Conservation (phyloP, 2,329 filamentous ascomycete species). For the Alternaria sp. region DNA sequence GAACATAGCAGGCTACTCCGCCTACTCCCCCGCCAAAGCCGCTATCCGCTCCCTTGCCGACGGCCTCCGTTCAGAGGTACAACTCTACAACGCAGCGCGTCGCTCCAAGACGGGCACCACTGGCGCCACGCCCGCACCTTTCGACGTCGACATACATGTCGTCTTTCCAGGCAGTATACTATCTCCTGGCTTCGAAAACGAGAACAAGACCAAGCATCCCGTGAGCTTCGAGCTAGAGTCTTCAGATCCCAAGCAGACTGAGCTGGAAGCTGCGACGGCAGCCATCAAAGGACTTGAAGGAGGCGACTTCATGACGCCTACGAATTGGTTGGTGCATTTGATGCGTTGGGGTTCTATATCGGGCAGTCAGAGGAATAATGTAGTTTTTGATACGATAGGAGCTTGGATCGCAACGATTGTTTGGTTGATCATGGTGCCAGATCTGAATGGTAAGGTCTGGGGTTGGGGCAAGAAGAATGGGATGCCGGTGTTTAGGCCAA, state of each 20-base stretch:
- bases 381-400: slow-evolving; percentile 63
- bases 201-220: slow-evolving; percentile 81
- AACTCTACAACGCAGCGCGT: slow-evolving; percentile 79
- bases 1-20: slow-evolving; percentile 80
- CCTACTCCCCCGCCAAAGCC: slow-evolving; percentile 86
- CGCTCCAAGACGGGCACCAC: slow-evolving; percentile 36
- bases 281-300: slow-evolving; percentile 79
- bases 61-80: slow-evolving; percentile 81
- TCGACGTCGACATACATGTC: slow-evolving; percentile 79
- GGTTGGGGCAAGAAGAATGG: slow-evolving; percentile 67
- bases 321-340: slow-evolving; percentile 74
- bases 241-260: slow-evolving; percentile 80
- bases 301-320: slow-evolving; percentile 82
- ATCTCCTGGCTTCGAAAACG: slow-evolving; percentile 76
- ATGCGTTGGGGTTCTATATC: slow-evolving; percentile 71
- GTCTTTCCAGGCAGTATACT: slow-evolving; percentile 87
- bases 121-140: slow-evolving; percentile 58
- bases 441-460: slow-evolving; percentile 66
- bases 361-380: slow-evolving; percentile 62
- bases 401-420: slow-evolving; percentile 63
- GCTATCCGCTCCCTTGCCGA: slow-evolving; percentile 87
- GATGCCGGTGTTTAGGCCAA: slow-evolving; percentile 41
- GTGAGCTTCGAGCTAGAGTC: slow-evolving; percentile 83
- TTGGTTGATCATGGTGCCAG: slow-evolving; percentile 66
- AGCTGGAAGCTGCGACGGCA: slow-evolving; percentile 76